Evolutionary conservation across 1,284 basidiomycete genomes (phyloP).

Genomic region (Phellinidium pouzarii): DNA sequence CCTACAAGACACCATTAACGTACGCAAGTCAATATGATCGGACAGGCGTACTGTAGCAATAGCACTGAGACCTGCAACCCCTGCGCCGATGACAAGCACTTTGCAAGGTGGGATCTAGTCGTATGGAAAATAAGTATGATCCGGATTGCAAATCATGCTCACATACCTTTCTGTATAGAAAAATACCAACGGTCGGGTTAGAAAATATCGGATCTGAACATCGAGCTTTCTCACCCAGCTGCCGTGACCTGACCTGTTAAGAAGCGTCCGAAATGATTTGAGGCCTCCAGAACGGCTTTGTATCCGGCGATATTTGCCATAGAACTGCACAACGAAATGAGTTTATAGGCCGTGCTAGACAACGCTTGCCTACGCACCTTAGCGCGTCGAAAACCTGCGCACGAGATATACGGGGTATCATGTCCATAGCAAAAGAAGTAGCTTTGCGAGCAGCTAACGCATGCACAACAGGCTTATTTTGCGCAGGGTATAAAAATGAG

Average conservation of each 20-base stretch:
- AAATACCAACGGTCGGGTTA: conserved; percentile 1
- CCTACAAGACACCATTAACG: conserved; percentile 35
- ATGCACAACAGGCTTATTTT: conserved; percentile 70
- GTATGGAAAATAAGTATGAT: not conserved
- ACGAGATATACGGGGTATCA: conserved; percentile 81
- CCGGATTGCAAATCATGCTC: conserved; percentile 16
- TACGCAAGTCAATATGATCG: not conserved
- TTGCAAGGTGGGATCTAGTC: conserved; percentile 76
- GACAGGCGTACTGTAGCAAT: conserved; percentile 60
- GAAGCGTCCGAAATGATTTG: conserved; percentile 81
- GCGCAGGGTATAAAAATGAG: conserved; percentile 77
- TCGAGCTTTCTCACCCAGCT: conserved; percentile 53
- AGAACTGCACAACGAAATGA: conserved; percentile 41
- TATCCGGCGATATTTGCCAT: conserved; percentile 88
- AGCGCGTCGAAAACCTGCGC: conserved; percentile 83
- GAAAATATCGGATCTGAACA: not conserved
- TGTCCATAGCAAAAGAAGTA: conserved; percentile 76
- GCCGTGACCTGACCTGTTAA: conserved; percentile 85
- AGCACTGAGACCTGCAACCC: conserved; percentile 80
- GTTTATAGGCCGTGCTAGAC: not conserved
- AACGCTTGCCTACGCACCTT: conserved; percentile 39
- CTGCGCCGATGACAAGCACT: conserved; percentile 79
- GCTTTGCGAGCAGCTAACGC: conserved; percentile 54
- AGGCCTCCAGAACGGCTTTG: conserved; percentile 81
- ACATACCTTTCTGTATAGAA: conserved; percentile 20